Base-by-base conservation (phyloP, 1,284 basidiomycete species). In the Grifola frondosa region DNA sequence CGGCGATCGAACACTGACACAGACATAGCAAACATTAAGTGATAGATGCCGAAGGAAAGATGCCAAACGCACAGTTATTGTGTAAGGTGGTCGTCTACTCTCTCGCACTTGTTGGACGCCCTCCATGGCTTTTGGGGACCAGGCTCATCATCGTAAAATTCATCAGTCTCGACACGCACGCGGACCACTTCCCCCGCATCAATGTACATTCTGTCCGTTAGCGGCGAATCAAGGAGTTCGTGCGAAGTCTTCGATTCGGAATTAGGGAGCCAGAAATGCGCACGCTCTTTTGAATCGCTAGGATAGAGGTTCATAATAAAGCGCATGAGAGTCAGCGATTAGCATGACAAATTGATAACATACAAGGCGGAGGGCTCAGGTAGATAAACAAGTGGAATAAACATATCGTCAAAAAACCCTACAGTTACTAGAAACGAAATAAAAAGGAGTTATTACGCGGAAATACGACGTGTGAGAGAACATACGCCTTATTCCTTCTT, bases 351-450 rank as follows among this genome's bases (percentile, higher is more conserved):
- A 40, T 23, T 17, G 23, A 23, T 31, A 38, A 23, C 20, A 32
- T 23, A 90, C 87, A 91, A 94, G 3, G 87, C 80, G 23, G 78
- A 81, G 2, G 88, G 88, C 54, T 83, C 77, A 4, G 90, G 91
- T 29, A 80, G 82, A 69, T 76, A 95, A 42, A 68, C 77, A 24
- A 67, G 69, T 31, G 74, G 88, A 35, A 98, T 79, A 61, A 91
- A 90, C 28, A 98, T 86, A 59, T 97, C 94, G 62, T 96, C 91
- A 60, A 98, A 99, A 70, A 99, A 98, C 12, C 86, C 88, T 26
- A 97, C 67, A 7, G 88, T 84, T 24, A 97, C 92, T 96, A 56
- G 13, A 35, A 4, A 38, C 26, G 42, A 37, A 29, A 38, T n/a
- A 19, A 37, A 24, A 30, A 15, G 43, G 21, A 36, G 43, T n/a